Evolutionary conservation across 768 basidiomycete genomes (phyloP), one percentile per base, ranked within the genome.

Genomic region (Macrolepiota fuliginosa): DNA sequence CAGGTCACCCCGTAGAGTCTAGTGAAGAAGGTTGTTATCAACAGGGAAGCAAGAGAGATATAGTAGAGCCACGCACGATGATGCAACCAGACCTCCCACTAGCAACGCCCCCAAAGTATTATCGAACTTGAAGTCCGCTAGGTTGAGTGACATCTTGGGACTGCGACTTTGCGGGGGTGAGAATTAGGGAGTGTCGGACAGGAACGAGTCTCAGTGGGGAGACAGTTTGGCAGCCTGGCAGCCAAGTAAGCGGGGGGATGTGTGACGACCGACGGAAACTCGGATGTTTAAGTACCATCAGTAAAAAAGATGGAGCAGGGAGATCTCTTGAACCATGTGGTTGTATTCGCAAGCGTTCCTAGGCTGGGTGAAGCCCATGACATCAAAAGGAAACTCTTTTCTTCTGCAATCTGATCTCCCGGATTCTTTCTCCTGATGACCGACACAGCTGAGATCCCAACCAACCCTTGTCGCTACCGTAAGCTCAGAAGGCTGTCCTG

Each of bases 1-100:
- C 79, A 84, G 9, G 83, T 84, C 7, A 85, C 70, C 1, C 85
- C 85, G 77, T 80, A 87, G n/a, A 87, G 70, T n/a, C 85, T 87
- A 32, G 57, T 11, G 25, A 57, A 13, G 24, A 36, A n/a, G 19
- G 17, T 60, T 22, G 12, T 53, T 45, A 22, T 35, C 45, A 47
- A 47, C 49, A n/a, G 50, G 39, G 52, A 56, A 55, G 1, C 45
- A 47, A 45, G 35, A 61, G 50, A 61, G 47, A 15, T 49, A 3
- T 29, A 47, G 22, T 1, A 46, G 59, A 45, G 15, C 1, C n/a
- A 71, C 82, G 60, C 66, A 86, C 86, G 80, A 79, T 69, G 82
- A 77, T 13, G 83, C 81, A 27, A 80, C 64, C 54, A 87, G 73
- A 4, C 82, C 81, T 4, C 85, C 85, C 3, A 86, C 59, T 24